Conservation (phyloP, 345 rosid genomes). For the Dipteronia sinensis region DNA sequence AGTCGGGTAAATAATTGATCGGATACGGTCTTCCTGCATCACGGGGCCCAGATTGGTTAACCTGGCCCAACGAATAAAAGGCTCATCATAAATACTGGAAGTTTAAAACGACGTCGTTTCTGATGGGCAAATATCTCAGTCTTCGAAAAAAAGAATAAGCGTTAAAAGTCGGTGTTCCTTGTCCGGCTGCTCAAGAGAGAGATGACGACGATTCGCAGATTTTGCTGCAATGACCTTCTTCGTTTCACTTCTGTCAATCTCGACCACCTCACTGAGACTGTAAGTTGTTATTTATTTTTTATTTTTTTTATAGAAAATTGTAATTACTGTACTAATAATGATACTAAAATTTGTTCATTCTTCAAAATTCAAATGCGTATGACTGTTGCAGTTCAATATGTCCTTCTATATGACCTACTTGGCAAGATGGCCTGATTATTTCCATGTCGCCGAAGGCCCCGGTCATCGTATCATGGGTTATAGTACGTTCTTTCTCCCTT, state of each 20-base stretch:
- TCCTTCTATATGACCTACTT: conserved; percentile 95
- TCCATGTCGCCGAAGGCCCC: conserved; percentile 89
- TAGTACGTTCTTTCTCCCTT: conserved; percentile 43
- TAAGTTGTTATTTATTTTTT: conserved; percentile 19
- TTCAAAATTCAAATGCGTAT: background rate
- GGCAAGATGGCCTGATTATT: conserved; percentile 97
- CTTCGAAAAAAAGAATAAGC: background rate
- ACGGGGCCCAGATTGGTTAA: background rate
- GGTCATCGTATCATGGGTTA: conserved; percentile 85
- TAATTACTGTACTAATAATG: background rate
- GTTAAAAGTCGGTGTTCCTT: background rate
- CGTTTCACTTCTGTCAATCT: conserved; percentile 81
- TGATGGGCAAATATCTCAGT: background rate
- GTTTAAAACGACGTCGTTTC: background rate
- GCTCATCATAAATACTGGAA: background rate
- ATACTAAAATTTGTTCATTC: background rate
- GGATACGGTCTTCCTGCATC: background rate
- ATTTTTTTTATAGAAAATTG: background rate
- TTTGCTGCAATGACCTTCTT: conserved; percentile 93
- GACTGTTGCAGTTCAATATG: conserved; percentile 76
- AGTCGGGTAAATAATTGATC: background rate
- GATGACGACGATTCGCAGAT: conserved; percentile 92
- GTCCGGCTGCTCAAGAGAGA: conserved; percentile 6
- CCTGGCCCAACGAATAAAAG: background rate
- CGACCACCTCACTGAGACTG: conserved; percentile 97